phyloP scores from a whole-genome alignment of 2,329 filamentous ascomycete genomes.

The Corinectria fuckeliana region DNA sequence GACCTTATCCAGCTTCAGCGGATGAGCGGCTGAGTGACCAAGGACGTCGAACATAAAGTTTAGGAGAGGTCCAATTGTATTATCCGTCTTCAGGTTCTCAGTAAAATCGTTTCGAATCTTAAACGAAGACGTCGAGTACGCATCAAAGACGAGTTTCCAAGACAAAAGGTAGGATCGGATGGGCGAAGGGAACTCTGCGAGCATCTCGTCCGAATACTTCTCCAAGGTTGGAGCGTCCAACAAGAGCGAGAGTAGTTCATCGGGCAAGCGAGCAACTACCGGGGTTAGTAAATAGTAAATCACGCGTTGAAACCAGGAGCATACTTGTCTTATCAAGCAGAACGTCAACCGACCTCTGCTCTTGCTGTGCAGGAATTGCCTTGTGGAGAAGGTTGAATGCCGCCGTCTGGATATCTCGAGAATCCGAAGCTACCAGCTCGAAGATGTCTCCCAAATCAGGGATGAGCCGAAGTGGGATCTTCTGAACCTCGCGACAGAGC shows the following conservation, averaged over 20 bases:
- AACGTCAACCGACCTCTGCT: constrained; percentile 80
- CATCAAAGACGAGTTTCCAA: constrained; percentile 90
- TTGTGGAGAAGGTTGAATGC: constrained; percentile 82
- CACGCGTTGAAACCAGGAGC: not conserved
- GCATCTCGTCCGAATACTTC: constrained; percentile 68
- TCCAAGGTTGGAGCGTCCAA: constrained; percentile 77
- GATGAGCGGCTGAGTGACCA: constrained; percentile 75
- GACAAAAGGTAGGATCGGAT: constrained; percentile 84
- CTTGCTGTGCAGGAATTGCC: constrained; percentile 78
- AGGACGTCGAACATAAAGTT: constrained; percentile 85
- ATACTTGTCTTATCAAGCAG: constrained; percentile 71
- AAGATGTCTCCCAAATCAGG: constrained; percentile 74
- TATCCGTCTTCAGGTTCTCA: constrained; percentile 76
- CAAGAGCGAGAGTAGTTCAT: constrained; percentile 84
- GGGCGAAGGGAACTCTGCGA: constrained; percentile 71
- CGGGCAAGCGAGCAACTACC: constrained; percentile 73
- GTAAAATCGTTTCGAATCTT: constrained; percentile 84
- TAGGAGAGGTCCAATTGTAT: constrained; percentile 72
- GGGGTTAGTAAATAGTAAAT: constrained; percentile 12
- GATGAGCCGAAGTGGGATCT: constrained; percentile 67
- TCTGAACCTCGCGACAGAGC: constrained; percentile 71
- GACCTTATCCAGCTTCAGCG: constrained; percentile 75
- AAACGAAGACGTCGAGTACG: constrained; percentile 78
- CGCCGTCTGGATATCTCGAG: constrained; percentile 76
- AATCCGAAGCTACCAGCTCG: constrained; percentile 76